Evolutionary conservation across 139 green algal species (phyloP), one percentile per base, ranked within the genome.

Genomic region (Chlamydomonas incerta): DNA sequence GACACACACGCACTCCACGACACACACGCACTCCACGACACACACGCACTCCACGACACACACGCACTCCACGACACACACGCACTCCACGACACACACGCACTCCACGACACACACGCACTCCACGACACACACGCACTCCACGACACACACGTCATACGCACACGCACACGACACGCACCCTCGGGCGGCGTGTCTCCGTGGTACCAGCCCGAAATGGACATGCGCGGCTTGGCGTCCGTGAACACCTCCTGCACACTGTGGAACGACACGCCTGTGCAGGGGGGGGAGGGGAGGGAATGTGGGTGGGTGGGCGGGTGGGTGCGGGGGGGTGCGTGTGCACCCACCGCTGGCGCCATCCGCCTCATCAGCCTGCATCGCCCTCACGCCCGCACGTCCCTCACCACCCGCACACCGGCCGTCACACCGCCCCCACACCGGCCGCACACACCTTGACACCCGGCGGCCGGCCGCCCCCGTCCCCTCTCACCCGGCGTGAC

Each of bases 131-230:
- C n/a, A n/a, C n/a, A n/a, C n/a, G n/a, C n/a, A n/a, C n/a, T n/a
- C n/a, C n/a, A 13, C 66, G n/a, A 90, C 90, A n/a, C 90, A 52
- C 11, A 52, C 46, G n/a, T 50, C 34, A 68, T 17, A 41, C 71
- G 18, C 18, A 15, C 37, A 14, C 33, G 29, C 33, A 21, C 37
- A 58, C 71, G 1, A 34, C n/a, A 5, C 41, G 6, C 41, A 50
- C 41, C 29, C 63, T 73, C 29, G 5, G 46, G 80, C 29, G 37
- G 86, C 29, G 41, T 0, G 10, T 77, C 73, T 18, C 82, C 80
- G 91, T 98, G 96, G 90, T 95, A 98, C 96, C 96, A 98, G 24
- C 96, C 96, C 63, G 93, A 95, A 68, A 96, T 93, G 81, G 72
- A 89, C 88, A 96, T 93, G 60, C 93, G 84, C 17, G 92, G 93